A percentile compares a stretch with the other conserved stretches of the same genome.
Conservation (phyloP, 2,329 filamentous ascomycete species). For the Pestalotiopsis sp. region DNA sequence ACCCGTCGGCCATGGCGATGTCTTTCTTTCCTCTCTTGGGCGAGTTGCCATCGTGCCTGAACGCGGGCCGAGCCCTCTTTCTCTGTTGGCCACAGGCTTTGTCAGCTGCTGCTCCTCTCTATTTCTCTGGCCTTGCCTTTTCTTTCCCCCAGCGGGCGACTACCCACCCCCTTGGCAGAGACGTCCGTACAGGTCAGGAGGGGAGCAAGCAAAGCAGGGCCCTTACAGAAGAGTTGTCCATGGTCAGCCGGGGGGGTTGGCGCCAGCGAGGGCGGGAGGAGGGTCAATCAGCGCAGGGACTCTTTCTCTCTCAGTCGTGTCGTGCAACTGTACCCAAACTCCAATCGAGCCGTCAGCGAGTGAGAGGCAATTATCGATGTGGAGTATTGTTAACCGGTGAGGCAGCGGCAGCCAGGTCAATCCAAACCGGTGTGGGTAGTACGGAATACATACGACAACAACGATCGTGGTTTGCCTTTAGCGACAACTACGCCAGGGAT, state of each 20-base stretch:
- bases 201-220: not conserved
- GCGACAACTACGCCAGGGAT: slow-evolving; percentile 7
- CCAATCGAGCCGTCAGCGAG: slow-evolving; percentile 5
- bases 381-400: slow-evolving; percentile 3
- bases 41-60: not conserved
- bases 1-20: not conserved
- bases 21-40: slow-evolving; percentile 6
- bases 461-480: slow-evolving; percentile 7
- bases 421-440: not conserved
- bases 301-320: slow-evolving; percentile 1
- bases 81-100: not conserved
- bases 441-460: not conserved
- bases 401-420: not conserved
- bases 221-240: slow-evolving; percentile 6
- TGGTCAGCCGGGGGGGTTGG: not conserved
- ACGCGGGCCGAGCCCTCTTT: slow-evolving; percentile 11
- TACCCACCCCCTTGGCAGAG: not conserved
- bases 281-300: not conserved
- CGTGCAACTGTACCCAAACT: not conserved
- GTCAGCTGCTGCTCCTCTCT: not conserved
- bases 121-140: not conserved
- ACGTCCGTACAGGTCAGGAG: not conserved
- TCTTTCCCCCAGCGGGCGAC: not conserved
- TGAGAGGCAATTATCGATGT: slow-evolving; percentile 3
- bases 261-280: not conserved